phyloP scores from a whole-genome alignment of 495 filamentous ascomycete genomes.

The Podospora appendiculata region DNA sequence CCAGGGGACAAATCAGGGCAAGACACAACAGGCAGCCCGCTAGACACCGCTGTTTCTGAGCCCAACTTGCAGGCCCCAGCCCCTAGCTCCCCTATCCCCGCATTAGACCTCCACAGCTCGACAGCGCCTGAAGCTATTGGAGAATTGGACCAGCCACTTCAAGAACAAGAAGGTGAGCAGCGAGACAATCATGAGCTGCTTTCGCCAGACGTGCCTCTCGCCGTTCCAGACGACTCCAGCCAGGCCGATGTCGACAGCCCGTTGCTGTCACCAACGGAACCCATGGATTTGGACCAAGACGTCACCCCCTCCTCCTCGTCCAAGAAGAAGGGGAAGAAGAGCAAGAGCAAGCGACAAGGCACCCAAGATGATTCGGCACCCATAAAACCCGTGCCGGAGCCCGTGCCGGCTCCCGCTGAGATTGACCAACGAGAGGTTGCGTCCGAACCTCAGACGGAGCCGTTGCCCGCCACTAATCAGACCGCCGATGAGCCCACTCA shows the following conservation, averaged over 20 bases:
- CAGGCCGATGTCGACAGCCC: neutral
- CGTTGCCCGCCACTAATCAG: neutral
- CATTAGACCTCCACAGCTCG: slow-evolving; percentile 5
- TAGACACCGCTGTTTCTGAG: slow-evolving; percentile 24
- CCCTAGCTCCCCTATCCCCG: slow-evolving; percentile 7
- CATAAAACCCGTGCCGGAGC: neutral
- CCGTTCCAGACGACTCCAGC: slow-evolving; percentile 2
- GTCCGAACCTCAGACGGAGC: neutral
- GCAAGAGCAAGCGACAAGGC: slow-evolving; percentile 8
- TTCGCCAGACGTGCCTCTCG: neutral
- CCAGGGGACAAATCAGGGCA: slow-evolving; percentile 19
- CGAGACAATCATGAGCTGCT: slow-evolving; percentile 5
- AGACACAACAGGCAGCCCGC: slow-evolving; percentile 16
- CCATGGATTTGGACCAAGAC: slow-evolving; percentile 10
- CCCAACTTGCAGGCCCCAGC: slow-evolving; percentile 12
- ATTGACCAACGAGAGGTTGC: neutral
- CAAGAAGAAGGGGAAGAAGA: slow-evolving; percentile 15
- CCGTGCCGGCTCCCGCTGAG: neutral
- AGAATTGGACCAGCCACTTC: slow-evolving; percentile 4
- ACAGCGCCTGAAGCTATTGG: slow-evolving; percentile 2
- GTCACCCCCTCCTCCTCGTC: neutral
- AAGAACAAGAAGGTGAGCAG: slow-evolving; percentile 5
- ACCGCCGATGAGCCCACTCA: neutral
- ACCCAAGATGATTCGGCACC: neutral
- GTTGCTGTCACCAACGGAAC: neutral